These are phyloP conservation scores for Coprinellus aureogranulatus DNA, from an alignment of 768 basidiomycete species.

Conservation along the genomic window DNA sequence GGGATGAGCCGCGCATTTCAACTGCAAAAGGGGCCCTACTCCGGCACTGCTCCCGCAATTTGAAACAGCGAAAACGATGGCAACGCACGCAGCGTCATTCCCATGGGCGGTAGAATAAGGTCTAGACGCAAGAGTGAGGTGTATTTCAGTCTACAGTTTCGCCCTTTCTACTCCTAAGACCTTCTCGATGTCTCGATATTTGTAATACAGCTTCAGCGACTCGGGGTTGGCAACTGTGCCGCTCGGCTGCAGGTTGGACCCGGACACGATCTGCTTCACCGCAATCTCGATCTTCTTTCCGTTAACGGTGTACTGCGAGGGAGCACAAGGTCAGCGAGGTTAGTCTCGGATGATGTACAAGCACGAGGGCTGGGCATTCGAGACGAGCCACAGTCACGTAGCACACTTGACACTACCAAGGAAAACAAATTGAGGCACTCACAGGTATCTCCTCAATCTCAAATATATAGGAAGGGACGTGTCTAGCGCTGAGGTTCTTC, in stretches of 20 bases:
- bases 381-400: too few species aligned
- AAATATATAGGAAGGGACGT: conserved; percentile 71
- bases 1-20: too few species aligned
- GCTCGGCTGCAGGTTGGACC: conserved; percentile 59
- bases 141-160: conserved; percentile 11
- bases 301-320: conserved; percentile 65
- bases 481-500: conserved; percentile 61
- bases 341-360: not conserved
- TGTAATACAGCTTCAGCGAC: conserved; percentile 61
- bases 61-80: too few species aligned
- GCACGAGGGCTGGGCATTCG: too few species aligned
- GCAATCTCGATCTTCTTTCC: conserved; percentile 80
- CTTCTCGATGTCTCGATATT: conserved; percentile 51
- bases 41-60: too few species aligned
- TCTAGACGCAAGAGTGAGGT: too few species aligned
- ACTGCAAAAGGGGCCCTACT: too few species aligned
- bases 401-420: too few species aligned
- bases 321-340: not conserved
- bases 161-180: conserved; percentile 12
- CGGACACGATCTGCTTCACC: conserved; percentile 76
- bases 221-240: conserved; percentile 77
- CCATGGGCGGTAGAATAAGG: too few species aligned
- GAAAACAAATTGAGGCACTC: conserved; percentile 26
- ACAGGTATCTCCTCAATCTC: conserved; percentile 68
- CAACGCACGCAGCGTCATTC: too few species aligned